phyloP scores from a whole-genome alignment of 1,284 basidiomycete species.

The Hemileia vastatrix region DNA sequence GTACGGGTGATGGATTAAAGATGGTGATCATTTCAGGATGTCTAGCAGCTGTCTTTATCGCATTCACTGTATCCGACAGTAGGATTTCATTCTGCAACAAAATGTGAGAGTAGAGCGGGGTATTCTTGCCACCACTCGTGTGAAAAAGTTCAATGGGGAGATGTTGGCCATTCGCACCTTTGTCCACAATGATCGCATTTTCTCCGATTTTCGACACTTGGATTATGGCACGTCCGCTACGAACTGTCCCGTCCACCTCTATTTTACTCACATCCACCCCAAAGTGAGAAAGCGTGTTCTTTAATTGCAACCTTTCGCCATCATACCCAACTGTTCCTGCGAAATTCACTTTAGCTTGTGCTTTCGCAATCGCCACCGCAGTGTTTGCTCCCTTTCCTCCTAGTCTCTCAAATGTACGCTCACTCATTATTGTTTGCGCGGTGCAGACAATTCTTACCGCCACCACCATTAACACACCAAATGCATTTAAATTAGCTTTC shows the following conservation, averaged over 20 bases:
- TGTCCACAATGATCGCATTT: constrained; percentile 10
- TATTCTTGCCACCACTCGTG: no score
- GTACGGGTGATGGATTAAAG: constrained; percentile 17
- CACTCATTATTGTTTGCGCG: constrained; percentile 8
- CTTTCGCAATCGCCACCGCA: constrained; percentile 8
- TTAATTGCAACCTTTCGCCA: constrained; percentile 5
- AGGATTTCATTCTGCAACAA: constrained; percentile 19
- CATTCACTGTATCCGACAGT: not conserved
- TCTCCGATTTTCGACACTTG: constrained; percentile 9
- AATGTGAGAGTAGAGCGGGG: constrained; percentile 10
- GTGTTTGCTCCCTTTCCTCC: constrained; percentile 18
- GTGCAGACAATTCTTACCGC: constrained; percentile 7
- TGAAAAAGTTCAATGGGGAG: not conserved
- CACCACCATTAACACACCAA: not conserved
- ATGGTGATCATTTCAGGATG: constrained; percentile 4
- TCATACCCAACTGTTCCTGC: constrained; percentile 3
- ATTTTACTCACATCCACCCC: constrained; percentile 9
- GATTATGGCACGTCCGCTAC: constrained; percentile 15
- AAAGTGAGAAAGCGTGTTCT: no score
- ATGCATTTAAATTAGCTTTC: not conserved
- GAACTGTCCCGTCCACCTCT: not conserved
- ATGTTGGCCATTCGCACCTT: constrained; percentile 15
- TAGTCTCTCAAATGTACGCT: not conserved
- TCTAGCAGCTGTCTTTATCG: not conserved
- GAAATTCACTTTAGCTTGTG: constrained; percentile 1